Conservation (phyloP, 257 asterid genomes). For the Solanum phureja region DNA sequence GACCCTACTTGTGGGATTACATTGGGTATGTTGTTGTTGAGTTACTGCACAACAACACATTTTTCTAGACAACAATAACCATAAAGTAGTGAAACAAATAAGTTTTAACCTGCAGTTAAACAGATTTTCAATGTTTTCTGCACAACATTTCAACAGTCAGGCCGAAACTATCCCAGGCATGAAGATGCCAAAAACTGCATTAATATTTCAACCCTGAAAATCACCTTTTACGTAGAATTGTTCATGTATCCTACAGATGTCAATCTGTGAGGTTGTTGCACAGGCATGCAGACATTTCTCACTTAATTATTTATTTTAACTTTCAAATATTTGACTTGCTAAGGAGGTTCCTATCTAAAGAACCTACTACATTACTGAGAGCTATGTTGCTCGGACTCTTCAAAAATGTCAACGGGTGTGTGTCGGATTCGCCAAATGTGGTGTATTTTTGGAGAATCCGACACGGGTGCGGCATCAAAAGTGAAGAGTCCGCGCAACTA, state of each 20-base stretch:
- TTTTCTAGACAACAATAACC: not conserved
- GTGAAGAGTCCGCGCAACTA: too few relatives aligned
- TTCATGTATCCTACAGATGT: not conserved
- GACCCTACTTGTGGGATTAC: not conserved
- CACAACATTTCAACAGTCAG: not conserved
- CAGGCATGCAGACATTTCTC: not conserved
- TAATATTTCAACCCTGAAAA: not conserved
- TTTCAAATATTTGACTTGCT: not conserved
- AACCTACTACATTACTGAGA: too few relatives aligned
- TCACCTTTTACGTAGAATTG: not conserved
- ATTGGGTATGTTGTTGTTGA: not conserved
- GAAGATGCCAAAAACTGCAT: not conserved
- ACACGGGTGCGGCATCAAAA: too few relatives aligned
- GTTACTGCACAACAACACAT: not conserved
- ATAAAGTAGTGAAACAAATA: not conserved
- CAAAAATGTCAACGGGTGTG: too few relatives aligned
- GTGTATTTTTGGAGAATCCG: too few relatives aligned
- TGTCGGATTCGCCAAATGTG: too few relatives aligned
- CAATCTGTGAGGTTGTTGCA: not conserved
- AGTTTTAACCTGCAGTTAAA: not conserved
- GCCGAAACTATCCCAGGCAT: not conserved
- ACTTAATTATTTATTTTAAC: not conserved
- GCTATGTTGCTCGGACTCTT: too few relatives aligned
- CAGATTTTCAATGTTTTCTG: not conserved
- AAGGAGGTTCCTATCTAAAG: not conserved